A percentile compares a stretch with the other conserved stretches of the same genome.
Evolutionary conservation across 1,284 basidiomycete species (phyloP).

Genomic region (Pseudozyma thailandica): DNA sequence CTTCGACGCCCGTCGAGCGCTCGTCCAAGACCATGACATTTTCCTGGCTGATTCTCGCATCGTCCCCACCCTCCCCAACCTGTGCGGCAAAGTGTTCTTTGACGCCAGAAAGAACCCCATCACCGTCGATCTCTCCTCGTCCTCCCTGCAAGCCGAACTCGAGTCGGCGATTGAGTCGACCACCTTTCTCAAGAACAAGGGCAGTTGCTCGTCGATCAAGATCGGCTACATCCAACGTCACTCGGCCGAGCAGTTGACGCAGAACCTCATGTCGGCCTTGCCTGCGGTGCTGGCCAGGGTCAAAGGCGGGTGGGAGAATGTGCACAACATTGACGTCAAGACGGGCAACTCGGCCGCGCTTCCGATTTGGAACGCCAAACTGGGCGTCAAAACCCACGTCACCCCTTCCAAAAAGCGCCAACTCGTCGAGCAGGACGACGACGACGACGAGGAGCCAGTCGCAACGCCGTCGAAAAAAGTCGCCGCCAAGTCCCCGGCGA

Average conservation of each 20-base stretch:
- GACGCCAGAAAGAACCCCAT: slow-evolving; percentile 96
- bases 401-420: neutral
- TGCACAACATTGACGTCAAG: slow-evolving; percentile 91
- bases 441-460: slow-evolving; percentile 3
- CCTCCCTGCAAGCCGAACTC: slow-evolving; percentile 81
- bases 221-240: slow-evolving; percentile 79
- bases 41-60: slow-evolving; percentile 94
- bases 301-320: slow-evolving; percentile 85
- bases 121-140: slow-evolving; percentile 78
- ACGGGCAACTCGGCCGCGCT: slow-evolving; percentile 84
- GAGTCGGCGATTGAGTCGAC: slow-evolving; percentile 90
- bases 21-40: slow-evolving; percentile 87
- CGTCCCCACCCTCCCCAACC: slow-evolving; percentile 83
- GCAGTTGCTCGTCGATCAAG: slow-evolving; percentile 74
- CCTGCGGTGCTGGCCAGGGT: slow-evolving; percentile 79
- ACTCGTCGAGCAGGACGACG: neutral
- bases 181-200: slow-evolving; percentile 79
- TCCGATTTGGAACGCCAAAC: slow-evolving; percentile 85
- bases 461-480: slow-evolving; percentile 5
- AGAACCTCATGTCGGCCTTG: slow-evolving; percentile 82
- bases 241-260: slow-evolving; percentile 77
- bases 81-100: slow-evolving; percentile 91
- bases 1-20: slow-evolving; percentile 84
- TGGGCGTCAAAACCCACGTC: slow-evolving; percentile 70
- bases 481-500: neutral